phyloP scores from a whole-genome alignment of 306 rosid genomes.

The Quercus parvula region DNA sequence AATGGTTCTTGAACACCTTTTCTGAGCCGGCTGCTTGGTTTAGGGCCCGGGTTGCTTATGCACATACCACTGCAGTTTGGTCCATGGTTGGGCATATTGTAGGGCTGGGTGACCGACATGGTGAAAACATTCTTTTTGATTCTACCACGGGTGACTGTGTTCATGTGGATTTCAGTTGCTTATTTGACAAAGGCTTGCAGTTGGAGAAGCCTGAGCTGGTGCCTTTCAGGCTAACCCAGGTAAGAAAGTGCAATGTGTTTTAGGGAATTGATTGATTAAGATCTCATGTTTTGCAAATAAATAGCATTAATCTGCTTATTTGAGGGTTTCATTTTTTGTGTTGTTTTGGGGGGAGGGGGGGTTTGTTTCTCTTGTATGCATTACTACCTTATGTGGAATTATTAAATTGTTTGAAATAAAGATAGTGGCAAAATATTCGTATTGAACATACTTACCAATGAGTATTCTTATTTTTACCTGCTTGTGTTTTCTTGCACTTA shows the following conservation, averaged over 20 bases:
- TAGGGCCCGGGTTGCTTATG: slow-evolving; percentile 90
- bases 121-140: slow-evolving; percentile 95
- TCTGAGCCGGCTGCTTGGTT: slow-evolving; percentile 99
- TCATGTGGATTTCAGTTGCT: slow-evolving; percentile 97
- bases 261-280: background rate
- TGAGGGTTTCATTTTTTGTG: too few relatives aligned
- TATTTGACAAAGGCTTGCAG: slow-evolving; percentile 95
- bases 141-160: slow-evolving; percentile 95
- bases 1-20: slow-evolving; percentile 90
- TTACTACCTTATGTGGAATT: background rate
- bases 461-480: background rate
- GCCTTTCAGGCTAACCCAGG: slow-evolving; percentile 97
- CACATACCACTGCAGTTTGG: slow-evolving; percentile 99
- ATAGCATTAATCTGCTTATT: background rate
- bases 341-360: accelerated
- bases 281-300: background rate
- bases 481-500: slow-evolving; percentile 1
- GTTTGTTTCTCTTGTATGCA: too few relatives aligned
- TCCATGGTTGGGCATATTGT: slow-evolving; percentile 99
- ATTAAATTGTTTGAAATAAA: background rate
- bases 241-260: slow-evolving; percentile 28
- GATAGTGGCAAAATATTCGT: background rate
- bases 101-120: slow-evolving; percentile 95
- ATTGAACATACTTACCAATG: background rate
- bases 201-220: slow-evolving; percentile 98